Evolutionary conservation across 306 rosid genomes (phyloP).

Genomic region (Sophora flavescens): DNA sequence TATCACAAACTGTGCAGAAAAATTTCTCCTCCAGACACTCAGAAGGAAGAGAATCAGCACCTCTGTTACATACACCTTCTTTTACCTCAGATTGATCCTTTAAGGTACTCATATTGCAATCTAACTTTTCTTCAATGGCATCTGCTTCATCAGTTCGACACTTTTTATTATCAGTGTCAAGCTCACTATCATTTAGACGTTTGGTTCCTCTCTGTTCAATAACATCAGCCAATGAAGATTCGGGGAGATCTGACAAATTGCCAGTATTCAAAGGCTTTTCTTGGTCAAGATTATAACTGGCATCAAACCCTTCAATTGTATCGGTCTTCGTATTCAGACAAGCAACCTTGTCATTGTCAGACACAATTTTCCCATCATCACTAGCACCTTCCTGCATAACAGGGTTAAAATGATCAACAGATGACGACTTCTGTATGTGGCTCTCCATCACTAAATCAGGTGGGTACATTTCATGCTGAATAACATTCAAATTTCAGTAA

Average conservation of each 20-base stretch:
- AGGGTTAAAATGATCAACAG: conserved; percentile 50
- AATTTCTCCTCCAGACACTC: conserved; percentile 54
- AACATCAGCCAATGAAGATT: conserved; percentile 50
- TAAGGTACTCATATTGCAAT: conserved; percentile 36
- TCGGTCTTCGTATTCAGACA: conserved; percentile 45
- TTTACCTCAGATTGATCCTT: conserved; percentile 51
- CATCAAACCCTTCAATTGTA: conserved; percentile 54
- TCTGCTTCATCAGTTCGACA: conserved; percentile 56
- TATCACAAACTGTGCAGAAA: conserved; percentile 73
- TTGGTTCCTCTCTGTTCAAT: conserved; percentile 70
- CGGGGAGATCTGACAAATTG: conserved; percentile 46
- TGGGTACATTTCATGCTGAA: conserved; percentile 51
- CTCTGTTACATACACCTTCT: conserved; percentile 45
- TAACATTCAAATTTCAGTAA: conserved; percentile 47
- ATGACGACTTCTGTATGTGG: conserved; percentile 48
- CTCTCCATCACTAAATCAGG: conserved; percentile 49
- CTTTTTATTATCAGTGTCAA: conserved; percentile 62
- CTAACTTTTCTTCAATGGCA: conserved; percentile 49
- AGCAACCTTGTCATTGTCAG: conserved; percentile 48
- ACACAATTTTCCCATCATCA: conserved; percentile 44
- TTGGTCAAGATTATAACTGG: conserved; percentile 50
- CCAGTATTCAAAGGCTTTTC: conserved; percentile 42
- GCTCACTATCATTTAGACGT: conserved; percentile 61
- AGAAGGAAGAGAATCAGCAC: conserved; percentile 51
- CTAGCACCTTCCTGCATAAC: conserved; percentile 50